Evolutionary conservation across 78 protist species (phyloP), one percentile per base, ranked within the genome.

Genomic region (Protostelium mycophagum): DNA sequence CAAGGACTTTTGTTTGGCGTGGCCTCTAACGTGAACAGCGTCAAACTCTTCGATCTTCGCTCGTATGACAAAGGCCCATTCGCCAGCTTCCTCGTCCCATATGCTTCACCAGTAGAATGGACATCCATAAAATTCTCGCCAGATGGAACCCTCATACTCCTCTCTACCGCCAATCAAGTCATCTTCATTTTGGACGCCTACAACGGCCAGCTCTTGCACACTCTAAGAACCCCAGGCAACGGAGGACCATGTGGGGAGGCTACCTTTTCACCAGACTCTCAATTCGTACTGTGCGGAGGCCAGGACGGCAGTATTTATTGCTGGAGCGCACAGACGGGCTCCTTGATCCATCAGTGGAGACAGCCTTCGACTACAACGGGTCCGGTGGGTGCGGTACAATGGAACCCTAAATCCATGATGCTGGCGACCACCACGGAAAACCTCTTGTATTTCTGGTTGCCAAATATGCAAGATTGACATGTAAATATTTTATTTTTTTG

Each of bases 221-320:
- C 34, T 51, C 73, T 51, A 5, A 5, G 73, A 51, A 16, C 73
- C 31, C n/a, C n/a, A n/a, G n/a, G n/a, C n/a, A 16, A 25, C 31
- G 31, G 5, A 16, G 87, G 83, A 9, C 73, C 16, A 5, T 25
- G 73, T 16, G 34, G 85, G 28, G 97, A 95, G 88, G 87, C 97
- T 34, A 89, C 96, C 5, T 95, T 91, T 51, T 93, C 95, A 36
- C 97, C 97, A 35, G 97, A 95, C 88, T 90, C 91, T 16, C 96
- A 95, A 37, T 95, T 88, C 35, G 94, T 95, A 34, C 39, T 95
- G 37, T 86, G 91, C 0, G 97, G 97, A 0, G 90, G 95, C 28
- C 91, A 88, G 36, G 97, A 95, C 38, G 96, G 96, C 1, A 63
- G 94, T n/a, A 39, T 95, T 5, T 96, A 95, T 34, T 87, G 95